Evolutionary conservation across 164 flowering plant genomes (phyloP), one percentile per base, ranked within the genome.

Genomic region (Brasenia schreberi): DNA sequence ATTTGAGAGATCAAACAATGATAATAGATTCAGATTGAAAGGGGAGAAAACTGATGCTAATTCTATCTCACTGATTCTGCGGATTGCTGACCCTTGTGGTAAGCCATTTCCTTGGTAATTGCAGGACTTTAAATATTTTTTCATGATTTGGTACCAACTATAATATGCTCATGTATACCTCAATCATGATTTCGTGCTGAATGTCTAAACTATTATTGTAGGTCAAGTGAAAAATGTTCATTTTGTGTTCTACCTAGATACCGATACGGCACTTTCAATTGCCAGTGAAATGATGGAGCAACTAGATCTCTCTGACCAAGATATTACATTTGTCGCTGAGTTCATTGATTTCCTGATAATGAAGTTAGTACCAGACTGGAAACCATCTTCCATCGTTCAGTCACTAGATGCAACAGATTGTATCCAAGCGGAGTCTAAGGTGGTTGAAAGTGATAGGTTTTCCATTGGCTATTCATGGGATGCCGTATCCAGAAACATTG

Each of bases 241-340:
- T 70, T 90, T 90, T 72, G 59, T 68, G 64, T 89, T 89, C 72
- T 86, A 81, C 76, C 86, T 86, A 17, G 80, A 85, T 23, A 73
- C 75, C 4, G 98, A 93, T 78, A 90, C 92, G 19, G 87, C 97
- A 64, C 49, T 80, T 10, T 80, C 86, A 17, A 87, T 93, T 43
- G 92, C 95, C 0, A 66, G 78, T 12, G 98, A 93, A 78, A 93
- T 93, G 97, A 96, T 83, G 72, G 95, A 87, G 59, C 91, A 90
- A 33, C 79, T 89, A 66, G 90, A 86, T 16, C 76, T 93, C 42
- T 74, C 83, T 0, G 82, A 85, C 71, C 87, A 83, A 68, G 83
- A 90, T 70, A 89, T 93, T 19, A 72, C 53, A 52, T 88, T 88
- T 77, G 81, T 90, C 39, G 91, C 97, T 11, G 90, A 87, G 65